A percentile compares a stretch with the other conserved stretches of the same genome.
Conservation (phyloP, 352 stramenopile species). For the Globisporangium lucens region DNA sequence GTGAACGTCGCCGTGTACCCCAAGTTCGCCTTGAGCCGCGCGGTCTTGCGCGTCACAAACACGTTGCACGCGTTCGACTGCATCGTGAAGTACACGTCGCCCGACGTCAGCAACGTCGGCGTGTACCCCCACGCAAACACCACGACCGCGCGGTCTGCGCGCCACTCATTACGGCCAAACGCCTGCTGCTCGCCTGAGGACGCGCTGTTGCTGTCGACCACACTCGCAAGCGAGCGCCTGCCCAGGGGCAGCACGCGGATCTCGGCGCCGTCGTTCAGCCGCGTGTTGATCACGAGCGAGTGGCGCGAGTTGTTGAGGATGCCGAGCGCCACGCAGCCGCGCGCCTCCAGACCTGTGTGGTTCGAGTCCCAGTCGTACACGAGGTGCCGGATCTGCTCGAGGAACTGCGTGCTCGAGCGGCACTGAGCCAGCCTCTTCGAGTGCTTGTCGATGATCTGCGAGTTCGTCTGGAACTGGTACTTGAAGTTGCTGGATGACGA, state of each 20-base stretch:
- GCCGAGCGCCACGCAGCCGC: slow-evolving; percentile 68
- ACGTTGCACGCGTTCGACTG: slow-evolving; percentile 83
- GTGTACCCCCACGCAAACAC: slow-evolving; percentile 87
- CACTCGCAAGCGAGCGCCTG: slow-evolving; percentile 47
- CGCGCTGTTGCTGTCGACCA: slow-evolving; percentile 24
- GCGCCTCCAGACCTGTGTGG: slow-evolving; percentile 74
- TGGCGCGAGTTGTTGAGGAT: slow-evolving; percentile 82
- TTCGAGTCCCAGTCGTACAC: slow-evolving; percentile 87
- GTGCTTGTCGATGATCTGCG: slow-evolving; percentile 72
- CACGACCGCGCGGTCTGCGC: slow-evolving; percentile 62
- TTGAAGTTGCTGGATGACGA: slow-evolving; percentile 43
- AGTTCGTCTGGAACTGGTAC: slow-evolving; percentile 74
- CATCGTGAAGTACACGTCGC: slow-evolving; percentile 81
- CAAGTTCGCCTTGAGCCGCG: slow-evolving; percentile 65
- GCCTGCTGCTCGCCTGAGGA: background rate
- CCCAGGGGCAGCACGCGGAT: slow-evolving; percentile 63
- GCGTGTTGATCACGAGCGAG: slow-evolving; percentile 60
- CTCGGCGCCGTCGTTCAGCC: slow-evolving; percentile 75
- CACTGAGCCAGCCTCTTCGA: slow-evolving; percentile 46
- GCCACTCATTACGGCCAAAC: slow-evolving; percentile 38
- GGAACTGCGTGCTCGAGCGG: slow-evolving; percentile 46
- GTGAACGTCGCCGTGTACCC: slow-evolving; percentile 84
- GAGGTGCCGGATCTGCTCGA: slow-evolving; percentile 66
- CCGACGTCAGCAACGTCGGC: slow-evolving; percentile 74
- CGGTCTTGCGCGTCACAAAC: slow-evolving; percentile 76